Evolutionary conservation across 1,284 basidiomycete species (phyloP), one percentile per base, ranked within the genome.

Genomic region (Ganoderma lingzhi): DNA sequence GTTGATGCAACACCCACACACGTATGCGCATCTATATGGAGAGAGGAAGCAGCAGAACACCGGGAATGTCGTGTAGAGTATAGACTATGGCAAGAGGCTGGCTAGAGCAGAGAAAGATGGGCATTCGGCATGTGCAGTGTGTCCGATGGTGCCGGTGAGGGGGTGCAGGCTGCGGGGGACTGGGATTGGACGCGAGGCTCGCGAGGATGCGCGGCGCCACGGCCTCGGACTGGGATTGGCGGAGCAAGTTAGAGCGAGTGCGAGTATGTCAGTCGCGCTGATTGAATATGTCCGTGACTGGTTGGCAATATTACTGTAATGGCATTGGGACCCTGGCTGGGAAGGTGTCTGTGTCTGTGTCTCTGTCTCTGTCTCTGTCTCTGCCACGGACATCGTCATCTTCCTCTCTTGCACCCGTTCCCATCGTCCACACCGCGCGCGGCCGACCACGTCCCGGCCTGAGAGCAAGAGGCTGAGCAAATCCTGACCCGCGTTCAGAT

Each of bases 161-260:
- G n/a, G 15, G 15, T 45, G 44, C 44, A 6, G 44, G 6, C 39
- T 23, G n/a, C 39, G 45, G 45, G 45, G 23, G 66, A 39, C 55
- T 14, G 19, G 42, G 65, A 63, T 67, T 67, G 66, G 66, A 41
- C 55, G 62, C 45, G 62, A 42, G 64, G 58, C 15, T 30, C 55
- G 55, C 53, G 59, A 66, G 64, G 64, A 58, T 51, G 64, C 39
- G 64, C 44, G 32, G 44, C 19, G 44, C 19, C 45, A 48, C 45
- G 58, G 62, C 35, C 23, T 32, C 8, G 44, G 55, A 42, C 44
- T 61, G 35, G 61, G 64, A 58, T 60, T 60, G 64, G 58, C 58
- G 58, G 37, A 15, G 65, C 23, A 23, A 23, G 23, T 23, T 23
- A 35, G 44, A 30, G 6, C 15, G 14, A 51, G 48, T 51, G 48